A percentile compares a stretch with the other conserved stretches of the same genome.
phyloP scores from a whole-genome alignment of 2,329 filamentous ascomycete genomes.

The Diaporthe longicolla region DNA sequence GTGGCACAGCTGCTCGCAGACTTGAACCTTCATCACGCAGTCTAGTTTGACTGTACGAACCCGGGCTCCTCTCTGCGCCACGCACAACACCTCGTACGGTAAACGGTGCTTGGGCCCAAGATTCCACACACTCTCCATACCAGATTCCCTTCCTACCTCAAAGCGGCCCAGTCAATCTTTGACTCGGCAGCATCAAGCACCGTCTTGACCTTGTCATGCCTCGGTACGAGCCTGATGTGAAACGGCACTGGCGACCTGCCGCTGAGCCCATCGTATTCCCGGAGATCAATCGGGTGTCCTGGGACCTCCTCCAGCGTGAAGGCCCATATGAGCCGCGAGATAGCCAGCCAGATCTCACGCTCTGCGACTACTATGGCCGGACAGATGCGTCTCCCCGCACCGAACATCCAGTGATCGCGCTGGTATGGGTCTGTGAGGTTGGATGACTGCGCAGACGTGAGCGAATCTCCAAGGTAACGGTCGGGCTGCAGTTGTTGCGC shows the following conservation, averaged over 20 bases:
- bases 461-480: constrained; percentile 28
- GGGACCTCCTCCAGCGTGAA: constrained; percentile 47
- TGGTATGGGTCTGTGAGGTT: constrained; percentile 51
- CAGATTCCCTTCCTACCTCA: not conserved
- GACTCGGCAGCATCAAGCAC: constrained; percentile 7
- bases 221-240: not conserved
- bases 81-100: not conserved
- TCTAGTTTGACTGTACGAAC: not conserved
- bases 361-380: constrained; percentile 69
- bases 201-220: constrained; percentile 19
- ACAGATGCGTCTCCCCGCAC: constrained; percentile 69
- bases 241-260: constrained; percentile 26
- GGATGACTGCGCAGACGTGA: constrained; percentile 46
- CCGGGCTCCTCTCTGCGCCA: not conserved
- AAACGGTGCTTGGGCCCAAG: not conserved
- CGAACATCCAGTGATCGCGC: constrained; percentile 68
- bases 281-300: constrained; percentile 19
- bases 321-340: constrained; percentile 63
- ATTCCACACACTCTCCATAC: not conserved
- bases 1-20: no score
- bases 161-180: not conserved
- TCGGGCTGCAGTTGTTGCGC: not conserved
- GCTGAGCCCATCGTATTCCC: constrained; percentile 23
- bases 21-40: not conserved
- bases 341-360: constrained; percentile 62